phyloP scores from a whole-genome alignment of 2,329 filamentous ascomycete species.

The Nannizziopsis arthrosporioides region DNA sequence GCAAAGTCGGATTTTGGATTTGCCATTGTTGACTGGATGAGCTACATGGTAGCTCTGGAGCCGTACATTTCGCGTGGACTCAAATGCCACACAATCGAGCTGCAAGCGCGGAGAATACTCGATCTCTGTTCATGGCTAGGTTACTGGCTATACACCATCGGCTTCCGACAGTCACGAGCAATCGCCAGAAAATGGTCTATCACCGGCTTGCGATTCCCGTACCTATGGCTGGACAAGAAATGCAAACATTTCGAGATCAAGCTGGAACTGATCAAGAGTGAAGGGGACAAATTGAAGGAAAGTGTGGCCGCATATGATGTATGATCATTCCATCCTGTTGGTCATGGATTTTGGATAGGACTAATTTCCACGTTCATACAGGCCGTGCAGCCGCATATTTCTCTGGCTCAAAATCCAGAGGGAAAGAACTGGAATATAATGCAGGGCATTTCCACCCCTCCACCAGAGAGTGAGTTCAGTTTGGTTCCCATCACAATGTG shows the following conservation, averaged over 20 bases:
- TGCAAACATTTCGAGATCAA: slow-evolving; percentile 5
- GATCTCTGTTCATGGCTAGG: slow-evolving; percentile 7
- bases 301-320: neutral
- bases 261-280: slow-evolving; percentile 2
- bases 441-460: neutral
- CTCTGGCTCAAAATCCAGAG: neutral
- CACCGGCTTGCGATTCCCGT: slow-evolving; percentile 1
- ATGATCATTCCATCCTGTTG: neutral
- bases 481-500: neutral
- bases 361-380: neutral
- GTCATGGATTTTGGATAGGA: neutral
- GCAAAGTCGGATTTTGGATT: slow-evolving; percentile 9
- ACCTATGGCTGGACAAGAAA: slow-evolving; percentile 6
- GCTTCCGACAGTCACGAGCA: slow-evolving; percentile 6
- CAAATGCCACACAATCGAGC: slow-evolving; percentile 1
- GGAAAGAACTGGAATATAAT: neutral
- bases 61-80: slow-evolving; percentile 7
- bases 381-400: neutral
- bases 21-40: slow-evolving; percentile 8
- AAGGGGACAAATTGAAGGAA: slow-evolving; percentile 3
- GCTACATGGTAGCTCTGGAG: slow-evolving; percentile 8
- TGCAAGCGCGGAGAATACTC: slow-evolving; percentile 6
- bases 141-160: slow-evolving; percentile 5
- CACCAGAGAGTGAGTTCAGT: neutral
- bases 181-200: neutral